Evolutionary conservation across 164 flowering plant genomes (phyloP), one percentile per base, ranked within the genome.

Genomic region (Cinnamomum micranthum): DNA sequence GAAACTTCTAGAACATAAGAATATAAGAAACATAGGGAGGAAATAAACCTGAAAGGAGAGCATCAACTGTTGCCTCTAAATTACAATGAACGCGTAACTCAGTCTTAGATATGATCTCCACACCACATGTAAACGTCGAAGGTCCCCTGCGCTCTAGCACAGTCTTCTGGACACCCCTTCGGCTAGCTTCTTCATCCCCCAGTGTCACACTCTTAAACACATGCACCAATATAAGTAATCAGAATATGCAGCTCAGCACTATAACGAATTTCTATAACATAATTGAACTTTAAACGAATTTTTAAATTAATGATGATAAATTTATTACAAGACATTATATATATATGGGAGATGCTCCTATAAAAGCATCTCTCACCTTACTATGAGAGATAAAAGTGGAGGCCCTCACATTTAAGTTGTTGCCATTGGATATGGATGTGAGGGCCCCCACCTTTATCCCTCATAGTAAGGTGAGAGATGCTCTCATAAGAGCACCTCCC

Each of bases 141-240:
- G 97, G 99, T 24, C 99, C 99, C 87, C 87, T 89, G 79, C 97
- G 88, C 85, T 95, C 97, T 73, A 87, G 80, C 41, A 92, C 91
- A 52, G 97, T 86, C 86, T 95, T 95, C 80, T 91, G 97, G 58
- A 85, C 96, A 67, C 97, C 89, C 81, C 99, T 88, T 47, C 94
- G 79, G 73, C 89, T 92, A 71, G 99, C 99, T 81, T 93, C 99
- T 82, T 95, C 97, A 84, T 95, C 97, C 69, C 99, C 99, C 63
- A 93, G 85, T 6, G 99, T 95, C 60, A 93, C 99, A 83, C 93
- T 93, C 99, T 82, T 74, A 24, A 67, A 70, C 19, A 73, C 33
- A 76, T 76, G 75, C 31, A 77, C 62, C 60, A 71, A 80, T 7
- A 58, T 25, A 74, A 66, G 28, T 65, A 15, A 74, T 52, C 51